Conservation (phyloP, 768 basidiomycete species). For the Leccinum variicolor region DNA sequence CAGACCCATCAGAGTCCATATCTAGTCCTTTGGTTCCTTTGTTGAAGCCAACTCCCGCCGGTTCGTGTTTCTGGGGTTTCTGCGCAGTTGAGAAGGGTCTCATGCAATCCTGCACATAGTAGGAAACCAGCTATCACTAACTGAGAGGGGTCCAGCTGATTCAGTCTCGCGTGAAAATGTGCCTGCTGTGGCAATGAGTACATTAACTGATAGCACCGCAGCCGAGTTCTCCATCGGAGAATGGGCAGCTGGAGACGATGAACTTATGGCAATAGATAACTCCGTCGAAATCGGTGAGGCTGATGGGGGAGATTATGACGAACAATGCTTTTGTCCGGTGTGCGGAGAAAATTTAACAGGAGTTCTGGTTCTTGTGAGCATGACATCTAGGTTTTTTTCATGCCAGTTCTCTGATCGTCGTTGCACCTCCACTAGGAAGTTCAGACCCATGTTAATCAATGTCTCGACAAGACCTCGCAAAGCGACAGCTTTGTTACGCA, state of each 20-base stretch:
- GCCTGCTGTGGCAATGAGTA: background rate
- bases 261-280: conserved; percentile 37
- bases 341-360: conserved; percentile 18
- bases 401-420: conserved; percentile 1
- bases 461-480: conserved; percentile 40
- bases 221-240: conserved; percentile 39
- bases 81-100: background rate
- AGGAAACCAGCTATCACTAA: conserved; percentile 1
- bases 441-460: conserved; percentile 54
- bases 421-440: conserved; percentile 38
- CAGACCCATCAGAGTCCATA: conserved; percentile 2
- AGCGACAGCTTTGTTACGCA: background rate
- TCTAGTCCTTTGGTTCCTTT: conserved; percentile 21
- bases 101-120: background rate
- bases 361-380: conserved; percentile 18
- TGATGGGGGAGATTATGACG: conserved; percentile 12
- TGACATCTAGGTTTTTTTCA: conserved; percentile 21
- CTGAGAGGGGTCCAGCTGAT: background rate
- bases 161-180: background rate
- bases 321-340: conserved; percentile 23
- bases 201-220: background rate
- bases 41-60: background rate
- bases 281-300: conserved; percentile 19
- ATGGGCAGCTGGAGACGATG: conserved; percentile 78
- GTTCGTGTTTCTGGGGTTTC: conserved; percentile 14